Evolutionary conservation across 768 basidiomycete species (phyloP).

Genomic region (Boletus eberwhitei): DNA sequence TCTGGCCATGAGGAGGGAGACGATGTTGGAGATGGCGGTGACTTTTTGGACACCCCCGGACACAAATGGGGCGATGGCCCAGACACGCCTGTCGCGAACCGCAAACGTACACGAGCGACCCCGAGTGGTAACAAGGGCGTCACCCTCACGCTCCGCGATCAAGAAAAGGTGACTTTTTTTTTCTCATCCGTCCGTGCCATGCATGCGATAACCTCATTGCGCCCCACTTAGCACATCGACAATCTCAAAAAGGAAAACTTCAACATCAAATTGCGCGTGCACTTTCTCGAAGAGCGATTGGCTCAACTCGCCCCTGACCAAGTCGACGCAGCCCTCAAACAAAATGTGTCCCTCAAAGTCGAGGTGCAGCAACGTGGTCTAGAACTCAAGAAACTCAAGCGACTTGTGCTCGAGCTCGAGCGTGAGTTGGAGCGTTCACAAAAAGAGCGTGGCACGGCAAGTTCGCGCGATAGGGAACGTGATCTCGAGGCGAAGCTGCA

Average conservation of each 20-base stretch:
- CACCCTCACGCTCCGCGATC: conserved; percentile 84
- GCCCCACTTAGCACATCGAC: conserved; percentile 77
- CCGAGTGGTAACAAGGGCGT: conserved; percentile 31
- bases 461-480: conserved; percentile 52
- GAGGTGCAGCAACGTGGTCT: conserved; percentile 86
- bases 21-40: conserved; percentile 39
- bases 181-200: neutral
- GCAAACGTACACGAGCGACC: conserved; percentile 40
- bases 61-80: conserved; percentile 48
- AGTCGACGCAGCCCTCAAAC: conserved; percentile 86
- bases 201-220: neutral
- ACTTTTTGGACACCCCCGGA: conserved; percentile 54
- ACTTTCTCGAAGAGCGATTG: conserved; percentile 91
- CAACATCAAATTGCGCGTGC: conserved; percentile 91
- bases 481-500: conserved; percentile 77
- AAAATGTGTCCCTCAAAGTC: conserved; percentile 91
- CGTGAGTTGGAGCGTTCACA: conserved; percentile 72
- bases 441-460: conserved; percentile 41
- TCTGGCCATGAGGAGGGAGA: conserved; percentile 35
- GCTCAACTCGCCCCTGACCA: conserved; percentile 89
- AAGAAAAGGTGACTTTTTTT: conserved; percentile 73
- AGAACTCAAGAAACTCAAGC: conserved; percentile 91
- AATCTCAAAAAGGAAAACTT: conserved; percentile 97
- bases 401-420: conserved; percentile 81
- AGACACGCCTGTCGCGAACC: conserved; percentile 50